These are phyloP conservation scores for Aspergillus cavernicola DNA, from an alignment of 495 filamentous ascomycete species.

Conservation along the genomic window DNA sequence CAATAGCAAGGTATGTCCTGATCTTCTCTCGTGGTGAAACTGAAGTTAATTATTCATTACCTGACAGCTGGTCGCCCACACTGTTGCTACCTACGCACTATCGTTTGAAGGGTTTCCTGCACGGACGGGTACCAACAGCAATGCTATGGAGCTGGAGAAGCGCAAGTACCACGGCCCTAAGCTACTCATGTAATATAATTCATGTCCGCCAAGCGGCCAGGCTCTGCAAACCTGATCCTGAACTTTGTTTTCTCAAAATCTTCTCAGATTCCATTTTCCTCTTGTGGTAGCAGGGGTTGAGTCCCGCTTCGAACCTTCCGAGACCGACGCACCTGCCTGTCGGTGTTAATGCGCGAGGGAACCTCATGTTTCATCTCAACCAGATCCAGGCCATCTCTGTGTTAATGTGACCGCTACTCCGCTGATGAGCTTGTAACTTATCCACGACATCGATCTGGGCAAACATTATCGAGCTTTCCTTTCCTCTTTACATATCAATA, in stretches of 20 bases:
- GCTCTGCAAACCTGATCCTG: neutral
- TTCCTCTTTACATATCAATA: neutral
- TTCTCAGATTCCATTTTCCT: neutral
- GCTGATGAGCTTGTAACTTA: neutral
- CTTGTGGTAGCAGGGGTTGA: too few relatives aligned
- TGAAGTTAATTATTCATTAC: neutral
- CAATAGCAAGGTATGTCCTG: conserved; percentile 48
- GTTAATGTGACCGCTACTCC: neutral
- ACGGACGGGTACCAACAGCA: conserved; percentile 10
- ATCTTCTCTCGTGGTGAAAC: neutral
- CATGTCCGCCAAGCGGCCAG: neutral
- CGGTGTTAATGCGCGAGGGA: too few relatives aligned
- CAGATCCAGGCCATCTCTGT: too few relatives aligned
- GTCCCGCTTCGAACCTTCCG: neutral
- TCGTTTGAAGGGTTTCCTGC: conserved; percentile 49
- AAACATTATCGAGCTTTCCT: too few relatives aligned
- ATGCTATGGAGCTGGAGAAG: neutral
- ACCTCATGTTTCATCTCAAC: too few relatives aligned
- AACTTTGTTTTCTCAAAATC: neutral
- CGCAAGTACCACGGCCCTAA: conserved; percentile 20
- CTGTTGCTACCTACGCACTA: conserved; percentile 56
- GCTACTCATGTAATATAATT: conserved; percentile 16
- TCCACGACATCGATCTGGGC: neutral
- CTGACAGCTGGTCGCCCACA: conserved; percentile 53
- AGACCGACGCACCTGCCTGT: neutral